These are phyloP conservation scores for Cadophora gregata DNA, from an alignment of 2,329 filamentous ascomycete species.

Conservation along the genomic window DNA sequence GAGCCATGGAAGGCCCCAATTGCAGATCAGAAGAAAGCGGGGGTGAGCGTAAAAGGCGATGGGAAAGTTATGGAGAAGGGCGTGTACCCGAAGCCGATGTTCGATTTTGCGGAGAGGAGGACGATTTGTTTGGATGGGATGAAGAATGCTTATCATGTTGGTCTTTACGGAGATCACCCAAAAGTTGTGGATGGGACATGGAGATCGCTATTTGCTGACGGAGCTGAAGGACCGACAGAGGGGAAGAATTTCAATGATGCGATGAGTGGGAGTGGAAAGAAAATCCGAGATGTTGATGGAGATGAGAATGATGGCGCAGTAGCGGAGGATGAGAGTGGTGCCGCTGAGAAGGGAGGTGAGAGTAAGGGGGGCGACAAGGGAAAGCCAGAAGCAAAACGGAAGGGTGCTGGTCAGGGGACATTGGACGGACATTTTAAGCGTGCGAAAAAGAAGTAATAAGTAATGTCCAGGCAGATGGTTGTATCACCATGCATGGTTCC, in stretches of 20 bases:
- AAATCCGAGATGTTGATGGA: conserved; percentile 18
- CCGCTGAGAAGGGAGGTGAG: conserved; percentile 29
- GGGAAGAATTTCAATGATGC: conserved; percentile 29
- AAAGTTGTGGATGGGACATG: conserved; percentile 66
- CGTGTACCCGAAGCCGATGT: conserved; percentile 77
- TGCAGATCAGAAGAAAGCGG: conserved; percentile 70
- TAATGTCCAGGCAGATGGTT: background rate
- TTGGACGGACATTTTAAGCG: conserved; percentile 37
- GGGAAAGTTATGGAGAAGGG: conserved; percentile 52
- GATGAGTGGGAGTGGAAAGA: conserved; percentile 21
- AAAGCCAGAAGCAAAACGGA: conserved; percentile 27
- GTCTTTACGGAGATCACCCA: conserved; percentile 67
- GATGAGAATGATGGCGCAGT: conserved; percentile 23
- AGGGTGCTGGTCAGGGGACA: conserved; percentile 33
- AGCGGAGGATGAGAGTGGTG: conserved; percentile 27
- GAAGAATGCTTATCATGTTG: conserved; percentile 72
- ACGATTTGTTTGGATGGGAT: conserved; percentile 68
- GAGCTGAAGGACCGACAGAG: conserved; percentile 41
- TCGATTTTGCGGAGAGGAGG: conserved; percentile 71
- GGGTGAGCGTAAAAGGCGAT: conserved; percentile 65
- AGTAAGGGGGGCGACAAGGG: conserved; percentile 26
- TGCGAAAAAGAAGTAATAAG: conserved; percentile 23
- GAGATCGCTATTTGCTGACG: conserved; percentile 53
- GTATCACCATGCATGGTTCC: too few relatives aligned
- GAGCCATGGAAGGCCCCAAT: conserved; percentile 79